A percentile compares a stretch with the other conserved stretches of the same genome.
These are phyloP conservation scores for Aspergillus viridinutans DNA, from an alignment of 2,329 filamentous ascomycete species.

Conservation along the genomic window DNA sequence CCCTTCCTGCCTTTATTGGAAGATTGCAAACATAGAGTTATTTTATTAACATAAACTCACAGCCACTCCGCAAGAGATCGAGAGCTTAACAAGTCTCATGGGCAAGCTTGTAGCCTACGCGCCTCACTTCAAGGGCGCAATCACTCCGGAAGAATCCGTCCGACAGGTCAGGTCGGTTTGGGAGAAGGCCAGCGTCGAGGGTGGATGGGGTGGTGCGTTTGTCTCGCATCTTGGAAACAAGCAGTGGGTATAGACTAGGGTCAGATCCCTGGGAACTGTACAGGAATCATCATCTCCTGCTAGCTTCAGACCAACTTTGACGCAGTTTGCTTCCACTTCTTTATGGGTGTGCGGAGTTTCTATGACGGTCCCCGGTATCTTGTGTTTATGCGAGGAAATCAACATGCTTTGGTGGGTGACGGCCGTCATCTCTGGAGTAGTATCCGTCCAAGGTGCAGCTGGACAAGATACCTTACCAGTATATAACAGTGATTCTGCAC, in stretches of 20 bases:
- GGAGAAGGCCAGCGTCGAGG: slow-evolving; percentile 42
- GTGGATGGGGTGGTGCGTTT: slow-evolving; percentile 48
- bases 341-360: no score
- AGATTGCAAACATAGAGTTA: neutral
- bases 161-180: slow-evolving; percentile 25
- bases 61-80: slow-evolving; percentile 20
- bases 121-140: slow-evolving; percentile 38
- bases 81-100: slow-evolving; percentile 18
- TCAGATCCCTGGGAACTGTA: no score
- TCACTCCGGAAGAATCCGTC: slow-evolving; percentile 34
- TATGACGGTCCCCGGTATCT: no score
- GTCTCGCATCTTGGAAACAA: slow-evolving; percentile 53
- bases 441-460: no score
- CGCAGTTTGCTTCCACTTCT: no score
- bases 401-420: no score
- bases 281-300: no score
- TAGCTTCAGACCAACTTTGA: no score
- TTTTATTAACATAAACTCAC: slow-evolving; percentile 2
- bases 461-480: no score
- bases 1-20: neutral
- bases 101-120: slow-evolving; percentile 35
- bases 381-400: no score
- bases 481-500: no score
- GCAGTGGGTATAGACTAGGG: slow-evolving; percentile 45
- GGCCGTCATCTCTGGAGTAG: no score